These are phyloP conservation scores for Colletotrichum sublineola DNA, from an alignment of 2,329 filamentous ascomycete genomes.

Conservation along the genomic window DNA sequence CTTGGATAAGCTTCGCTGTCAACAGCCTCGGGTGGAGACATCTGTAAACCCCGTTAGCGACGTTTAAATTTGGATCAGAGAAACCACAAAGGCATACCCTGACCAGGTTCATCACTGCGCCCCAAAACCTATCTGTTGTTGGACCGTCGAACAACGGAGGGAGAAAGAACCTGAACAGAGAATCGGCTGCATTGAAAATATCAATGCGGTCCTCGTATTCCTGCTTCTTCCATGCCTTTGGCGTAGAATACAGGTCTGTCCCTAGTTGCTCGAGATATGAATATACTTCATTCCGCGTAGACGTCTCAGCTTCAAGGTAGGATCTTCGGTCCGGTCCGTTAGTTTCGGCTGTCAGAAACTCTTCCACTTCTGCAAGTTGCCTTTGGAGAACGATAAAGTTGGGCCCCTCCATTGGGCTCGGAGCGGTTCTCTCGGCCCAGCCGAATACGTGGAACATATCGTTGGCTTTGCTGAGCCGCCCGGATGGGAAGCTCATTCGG, in stretches of 20 bases:
- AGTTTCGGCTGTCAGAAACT: conserved; percentile 33
- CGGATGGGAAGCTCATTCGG: conserved; percentile 28
- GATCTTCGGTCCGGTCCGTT: conserved; percentile 29
- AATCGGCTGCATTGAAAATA: conserved; percentile 57
- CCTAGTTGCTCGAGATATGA: conserved; percentile 43
- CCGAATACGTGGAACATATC: conserved; percentile 41
- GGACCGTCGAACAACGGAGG: conserved; percentile 53
- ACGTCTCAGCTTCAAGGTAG: conserved; percentile 32
- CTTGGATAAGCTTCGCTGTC: conserved; percentile 5
- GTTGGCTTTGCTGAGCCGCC: conserved; percentile 10
- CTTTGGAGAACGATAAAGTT: conserved; percentile 38
- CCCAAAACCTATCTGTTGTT: conserved; percentile 60
- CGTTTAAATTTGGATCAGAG: no score
- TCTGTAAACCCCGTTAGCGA: background rate
- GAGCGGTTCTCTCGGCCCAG: conserved; percentile 23
- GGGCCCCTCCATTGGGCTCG: conserved; percentile 27
- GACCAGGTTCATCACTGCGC: conserved; percentile 52
- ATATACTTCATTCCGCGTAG: conserved; percentile 48
- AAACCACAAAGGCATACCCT: conserved; percentile 44
- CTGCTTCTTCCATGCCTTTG: conserved; percentile 43
- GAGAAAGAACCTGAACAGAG: conserved; percentile 59
- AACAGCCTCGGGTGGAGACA: background rate
- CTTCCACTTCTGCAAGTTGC: conserved; percentile 32
- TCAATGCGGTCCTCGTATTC: conserved; percentile 53
- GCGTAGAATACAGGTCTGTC: background rate